A percentile compares a stretch with the other conserved stretches of the same genome.
Conservation (phyloP, 2,329 filamentous ascomycete species). For the Hirsutella minnesotensis region DNA sequence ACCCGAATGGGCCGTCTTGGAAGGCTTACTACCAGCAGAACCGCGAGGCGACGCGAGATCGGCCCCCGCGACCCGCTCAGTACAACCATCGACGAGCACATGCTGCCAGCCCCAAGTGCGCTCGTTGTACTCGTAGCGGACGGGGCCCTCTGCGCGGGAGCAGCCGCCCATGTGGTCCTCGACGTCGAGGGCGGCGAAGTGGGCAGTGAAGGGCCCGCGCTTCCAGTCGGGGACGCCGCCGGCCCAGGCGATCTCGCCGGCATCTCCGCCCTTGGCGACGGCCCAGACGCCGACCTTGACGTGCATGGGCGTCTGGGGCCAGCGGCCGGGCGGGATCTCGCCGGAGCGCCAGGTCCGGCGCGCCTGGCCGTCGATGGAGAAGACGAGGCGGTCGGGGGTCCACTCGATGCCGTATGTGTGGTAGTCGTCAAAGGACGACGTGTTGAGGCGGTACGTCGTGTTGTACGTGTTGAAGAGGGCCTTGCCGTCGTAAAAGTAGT, state of each 20-base stretch:
- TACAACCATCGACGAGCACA: constrained; percentile 15
- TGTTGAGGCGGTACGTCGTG: constrained; percentile 32
- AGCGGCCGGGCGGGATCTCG: constrained; percentile 34
- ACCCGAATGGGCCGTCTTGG: not conserved
- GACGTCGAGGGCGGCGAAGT: constrained; percentile 14
- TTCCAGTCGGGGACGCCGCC: constrained; percentile 36
- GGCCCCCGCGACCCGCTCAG: constrained; percentile 2
- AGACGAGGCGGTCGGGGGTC: constrained; percentile 45
- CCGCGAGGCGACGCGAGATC: not conserved
- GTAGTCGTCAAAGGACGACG: constrained; percentile 25
- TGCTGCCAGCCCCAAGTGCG: constrained; percentile 16
- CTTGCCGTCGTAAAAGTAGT: constrained; percentile 64
- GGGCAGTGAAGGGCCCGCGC: constrained; percentile 13
- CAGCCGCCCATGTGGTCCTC: constrained; percentile 18
- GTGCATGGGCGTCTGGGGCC: constrained; percentile 60
- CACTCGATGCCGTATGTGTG: constrained; percentile 61
- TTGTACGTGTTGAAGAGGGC: constrained; percentile 41
- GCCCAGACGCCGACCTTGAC: constrained; percentile 50
- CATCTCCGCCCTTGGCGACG: constrained; percentile 32
- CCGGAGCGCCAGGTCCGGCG: constrained; percentile 25
- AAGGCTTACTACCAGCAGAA: not conserved
- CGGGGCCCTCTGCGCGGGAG: constrained; percentile 7
- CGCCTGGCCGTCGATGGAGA: constrained; percentile 41
- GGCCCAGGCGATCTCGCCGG: constrained; percentile 57
- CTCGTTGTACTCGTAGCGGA: constrained; percentile 17